phyloP scores from a whole-genome alignment of 1,139 yeast species.

The Yamadazyma membranifaciens region DNA sequence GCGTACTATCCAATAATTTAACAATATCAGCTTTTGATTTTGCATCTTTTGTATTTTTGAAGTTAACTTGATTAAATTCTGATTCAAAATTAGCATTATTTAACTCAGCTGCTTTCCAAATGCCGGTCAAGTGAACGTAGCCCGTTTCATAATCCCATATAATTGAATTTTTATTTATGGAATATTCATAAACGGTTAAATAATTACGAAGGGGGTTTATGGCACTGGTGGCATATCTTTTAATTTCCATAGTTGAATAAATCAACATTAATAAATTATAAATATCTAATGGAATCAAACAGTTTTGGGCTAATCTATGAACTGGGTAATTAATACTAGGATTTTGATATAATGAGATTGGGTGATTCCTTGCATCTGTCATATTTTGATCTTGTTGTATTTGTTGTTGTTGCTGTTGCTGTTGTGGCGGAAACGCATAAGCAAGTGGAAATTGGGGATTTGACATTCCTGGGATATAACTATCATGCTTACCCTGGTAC shows the following conservation, averaged over 20 bases:
- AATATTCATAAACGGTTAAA: slow-evolving; percentile 72
- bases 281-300: slow-evolving; percentile 8
- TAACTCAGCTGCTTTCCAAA: slow-evolving; percentile 74
- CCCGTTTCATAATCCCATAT: slow-evolving; percentile 91
- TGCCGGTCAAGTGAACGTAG: slow-evolving; percentile 84
- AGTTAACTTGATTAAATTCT: slow-evolving; percentile 1
- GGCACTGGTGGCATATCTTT: slow-evolving; percentile 75
- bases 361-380: neutral
- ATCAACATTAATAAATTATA: slow-evolving; percentile 8
- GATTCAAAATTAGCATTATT: slow-evolving; percentile 3
- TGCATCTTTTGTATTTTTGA: neutral
- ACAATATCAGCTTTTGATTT: slow-evolving; percentile 76
- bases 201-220: slow-evolving; percentile 55
- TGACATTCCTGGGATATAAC: neutral
- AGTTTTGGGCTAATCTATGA: slow-evolving; percentile 10
- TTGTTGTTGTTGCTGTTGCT: too few species aligned
- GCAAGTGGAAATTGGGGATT: too few species aligned
- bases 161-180: slow-evolving; percentile 63
- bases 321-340: slow-evolving; percentile 11
- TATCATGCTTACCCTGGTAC: neutral
- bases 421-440: too few species aligned
- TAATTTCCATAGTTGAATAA: slow-evolving; percentile 46
- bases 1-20: slow-evolving; percentile 69
- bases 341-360: slow-evolving; percentile 1
- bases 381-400: neutral